Conservation (phyloP, 306 rosid species). For the Alnus glutinosa region DNA sequence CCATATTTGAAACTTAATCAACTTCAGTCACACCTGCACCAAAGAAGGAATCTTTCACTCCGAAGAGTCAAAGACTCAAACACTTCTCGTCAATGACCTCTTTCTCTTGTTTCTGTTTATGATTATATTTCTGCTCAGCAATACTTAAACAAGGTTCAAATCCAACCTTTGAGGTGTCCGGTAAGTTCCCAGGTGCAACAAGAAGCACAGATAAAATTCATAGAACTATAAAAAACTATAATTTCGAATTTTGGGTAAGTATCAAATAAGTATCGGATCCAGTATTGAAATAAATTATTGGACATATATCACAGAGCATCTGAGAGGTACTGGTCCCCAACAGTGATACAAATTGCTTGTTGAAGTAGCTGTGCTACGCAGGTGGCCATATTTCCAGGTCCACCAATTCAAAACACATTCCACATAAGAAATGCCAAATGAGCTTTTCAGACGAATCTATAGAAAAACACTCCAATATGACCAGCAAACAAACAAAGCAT, state of each 20-base stretch:
- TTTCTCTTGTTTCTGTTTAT: neutral
- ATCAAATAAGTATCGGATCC: neutral
- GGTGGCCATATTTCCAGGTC: neutral
- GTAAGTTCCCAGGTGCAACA: neutral
- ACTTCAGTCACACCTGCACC: neutral
- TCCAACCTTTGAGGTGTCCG: neutral
- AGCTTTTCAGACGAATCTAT: neutral
- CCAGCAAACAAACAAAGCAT: neutral
- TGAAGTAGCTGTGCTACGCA: neutral
- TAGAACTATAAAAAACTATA: neutral
- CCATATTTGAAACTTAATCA: neutral
- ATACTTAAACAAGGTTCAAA: neutral
- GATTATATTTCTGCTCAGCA: neutral
- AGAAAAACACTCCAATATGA: neutral
- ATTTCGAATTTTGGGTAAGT: neutral
- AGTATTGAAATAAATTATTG: neutral
- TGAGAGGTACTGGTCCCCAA: neutral
- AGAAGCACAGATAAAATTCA: neutral
- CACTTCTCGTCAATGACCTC: neutral
- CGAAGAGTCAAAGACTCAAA: neutral
- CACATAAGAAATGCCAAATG: neutral
- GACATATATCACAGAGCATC: neutral
- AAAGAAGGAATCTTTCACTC: conserved; percentile 1
- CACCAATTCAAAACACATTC: neutral
- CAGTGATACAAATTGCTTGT: neutral